phyloP scores from a whole-genome alignment of 805 yeast species.

The Yamadazyma kitorensis region DNA sequence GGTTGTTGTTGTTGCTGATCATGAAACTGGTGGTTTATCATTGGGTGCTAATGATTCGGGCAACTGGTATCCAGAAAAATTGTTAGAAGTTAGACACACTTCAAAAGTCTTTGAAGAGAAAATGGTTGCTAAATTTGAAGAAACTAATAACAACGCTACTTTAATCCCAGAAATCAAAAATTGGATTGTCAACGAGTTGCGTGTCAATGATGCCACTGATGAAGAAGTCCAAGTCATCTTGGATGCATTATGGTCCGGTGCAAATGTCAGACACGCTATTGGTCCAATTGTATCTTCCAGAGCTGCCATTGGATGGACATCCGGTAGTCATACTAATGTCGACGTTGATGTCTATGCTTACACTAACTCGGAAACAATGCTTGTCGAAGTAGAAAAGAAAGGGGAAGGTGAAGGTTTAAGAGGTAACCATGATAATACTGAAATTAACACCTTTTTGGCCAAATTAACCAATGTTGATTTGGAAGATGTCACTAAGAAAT shows the following conservation, averaged over 20 bases:
- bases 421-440: slow-evolving; percentile 2
- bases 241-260: not conserved
- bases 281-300: not conserved
- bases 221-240: slow-evolving; percentile 1
- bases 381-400: not conserved
- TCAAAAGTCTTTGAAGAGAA: slow-evolving; percentile 61
- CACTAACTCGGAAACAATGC: not conserved
- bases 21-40: slow-evolving; percentile 86
- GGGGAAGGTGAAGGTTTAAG: not conserved
- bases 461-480: slow-evolving; percentile 1
- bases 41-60: not conserved
- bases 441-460: slow-evolving; percentile 1
- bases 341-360: slow-evolving; percentile 1
- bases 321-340: not conserved
- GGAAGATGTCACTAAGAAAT: slow-evolving; percentile 1
- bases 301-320: slow-evolving; percentile 2
- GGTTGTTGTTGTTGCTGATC: slow-evolving; percentile 82
- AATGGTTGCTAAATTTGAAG: slow-evolving; percentile 14
- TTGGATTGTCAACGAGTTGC: not conserved
- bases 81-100: slow-evolving; percentile 66
- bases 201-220: slow-evolving; percentile 1
- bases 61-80: slow-evolving; percentile 75
- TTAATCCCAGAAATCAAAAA: not conserved
- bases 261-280: slow-evolving; percentile 1
- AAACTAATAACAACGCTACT: not conserved